Evolutionary conservation across 2,329 filamentous ascomycete species (phyloP).

Genomic region (Aspergillus fijiensis): DNA sequence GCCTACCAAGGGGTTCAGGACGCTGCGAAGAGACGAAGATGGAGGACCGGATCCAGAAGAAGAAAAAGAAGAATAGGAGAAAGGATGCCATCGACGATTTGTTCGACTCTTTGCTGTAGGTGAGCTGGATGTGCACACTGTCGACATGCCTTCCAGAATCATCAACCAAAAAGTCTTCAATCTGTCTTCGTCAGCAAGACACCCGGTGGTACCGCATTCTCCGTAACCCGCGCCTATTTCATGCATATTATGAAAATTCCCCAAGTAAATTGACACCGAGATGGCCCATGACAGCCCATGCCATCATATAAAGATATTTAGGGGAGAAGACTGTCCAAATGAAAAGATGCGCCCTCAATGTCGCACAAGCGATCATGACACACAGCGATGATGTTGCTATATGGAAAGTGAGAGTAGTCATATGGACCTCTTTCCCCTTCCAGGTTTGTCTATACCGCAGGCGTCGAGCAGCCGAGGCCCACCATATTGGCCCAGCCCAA

Average conservation of each 20-base stretch:
- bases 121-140: neutral
- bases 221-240: neutral
- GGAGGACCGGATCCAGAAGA: slow-evolving; percentile 49
- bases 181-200: neutral
- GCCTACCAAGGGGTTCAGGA: slow-evolving; percentile 3
- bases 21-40: slow-evolving; percentile 17
- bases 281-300: slow-evolving; percentile 84
- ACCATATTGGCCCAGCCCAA: slow-evolving; percentile 90
- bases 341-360: slow-evolving; percentile 83
- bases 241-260: slow-evolving; percentile 30
- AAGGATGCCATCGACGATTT: slow-evolving; percentile 71
- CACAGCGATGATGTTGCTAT: slow-evolving; percentile 62
- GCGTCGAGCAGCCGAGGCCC: slow-evolving; percentile 62
- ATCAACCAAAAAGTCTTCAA: neutral
- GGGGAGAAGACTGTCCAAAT: slow-evolving; percentile 99
- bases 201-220: neutral
- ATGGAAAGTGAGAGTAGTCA: slow-evolving; percentile 69
- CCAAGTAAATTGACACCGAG: slow-evolving; percentile 67
- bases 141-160: neutral
- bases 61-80: slow-evolving; percentile 55
- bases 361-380: slow-evolving; percentile 86
- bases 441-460: slow-evolving; percentile 22
- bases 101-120: slow-evolving; percentile 59
- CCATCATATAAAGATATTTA: slow-evolving; percentile 90
- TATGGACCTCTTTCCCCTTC: slow-evolving; percentile 48